Evolutionary conservation across 2,329 filamentous ascomycete species (phyloP).

Genomic region (Fusarium sambucinum): DNA sequence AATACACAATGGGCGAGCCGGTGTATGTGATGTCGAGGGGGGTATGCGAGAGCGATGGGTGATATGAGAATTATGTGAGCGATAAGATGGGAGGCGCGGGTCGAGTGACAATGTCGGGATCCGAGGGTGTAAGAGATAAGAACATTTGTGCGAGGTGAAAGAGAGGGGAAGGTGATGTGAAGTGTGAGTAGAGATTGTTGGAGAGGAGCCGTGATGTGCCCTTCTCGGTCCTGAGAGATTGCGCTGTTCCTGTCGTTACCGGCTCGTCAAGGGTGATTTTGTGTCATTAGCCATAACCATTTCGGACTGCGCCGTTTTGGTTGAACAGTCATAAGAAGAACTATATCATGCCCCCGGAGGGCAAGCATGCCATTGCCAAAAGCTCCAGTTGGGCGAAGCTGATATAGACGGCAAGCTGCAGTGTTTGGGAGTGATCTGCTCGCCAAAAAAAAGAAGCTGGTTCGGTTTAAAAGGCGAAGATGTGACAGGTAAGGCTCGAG

Average conservation of each 20-base stretch:
- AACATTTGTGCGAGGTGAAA: constrained; percentile 43
- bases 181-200: constrained; percentile 48
- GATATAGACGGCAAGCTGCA: constrained; percentile 43
- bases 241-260: constrained; percentile 42
- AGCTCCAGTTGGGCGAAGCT: constrained; percentile 28
- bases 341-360: constrained; percentile 36
- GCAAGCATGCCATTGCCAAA: constrained; percentile 36
- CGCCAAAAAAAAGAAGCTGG: constrained; percentile 39
- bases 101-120: constrained; percentile 39
- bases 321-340: constrained; percentile 43
- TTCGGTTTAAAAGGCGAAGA: constrained; percentile 35
- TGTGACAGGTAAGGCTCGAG: constrained; percentile 22
- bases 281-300: constrained; percentile 47
- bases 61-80: constrained; percentile 47
- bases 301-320: constrained; percentile 38
- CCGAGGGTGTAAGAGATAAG: constrained; percentile 41
- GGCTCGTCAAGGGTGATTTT: constrained; percentile 34
- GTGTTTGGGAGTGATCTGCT: constrained; percentile 33
- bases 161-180: constrained; percentile 43
- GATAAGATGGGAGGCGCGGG: constrained; percentile 42
- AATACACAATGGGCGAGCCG: constrained; percentile 38
- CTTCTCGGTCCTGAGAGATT: constrained; percentile 43
- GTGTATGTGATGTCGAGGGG: constrained; percentile 37
- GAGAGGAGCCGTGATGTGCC: constrained; percentile 47
- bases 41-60: constrained; percentile 49